Evolutionary conservation across 148 eudicot genomes (phyloP).

Genomic region (Euryodendron excelsum): DNA sequence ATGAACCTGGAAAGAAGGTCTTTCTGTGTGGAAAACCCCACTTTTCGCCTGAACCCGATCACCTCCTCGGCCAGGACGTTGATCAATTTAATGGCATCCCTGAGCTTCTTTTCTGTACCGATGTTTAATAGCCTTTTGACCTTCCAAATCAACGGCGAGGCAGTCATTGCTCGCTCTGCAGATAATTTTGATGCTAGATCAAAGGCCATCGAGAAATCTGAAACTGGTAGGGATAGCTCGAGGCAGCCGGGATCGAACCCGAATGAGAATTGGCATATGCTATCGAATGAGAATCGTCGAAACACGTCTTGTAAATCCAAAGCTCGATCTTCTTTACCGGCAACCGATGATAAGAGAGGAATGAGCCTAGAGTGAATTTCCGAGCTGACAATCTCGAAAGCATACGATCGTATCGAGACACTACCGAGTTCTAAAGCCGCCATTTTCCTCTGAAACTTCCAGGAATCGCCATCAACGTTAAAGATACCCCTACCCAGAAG

Average conservation of each 20-base stretch:
- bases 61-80: constrained; percentile 36
- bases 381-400: constrained; percentile 34
- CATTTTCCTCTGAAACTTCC: constrained; percentile 54
- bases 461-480: constrained; percentile 52
- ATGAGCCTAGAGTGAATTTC: constrained; percentile 34
- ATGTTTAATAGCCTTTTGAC: constrained; percentile 36
- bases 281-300: constrained; percentile 46
- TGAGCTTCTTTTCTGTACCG: constrained; percentile 45
- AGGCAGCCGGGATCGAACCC: constrained; percentile 44
- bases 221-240: constrained; percentile 13
- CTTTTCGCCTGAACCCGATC: constrained; percentile 30
- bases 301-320: constrained; percentile 46
- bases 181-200: constrained; percentile 47
- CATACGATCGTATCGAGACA: constrained; percentile 37
- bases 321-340: not conserved
- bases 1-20: constrained; percentile 60
- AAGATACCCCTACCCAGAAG: constrained; percentile 55
- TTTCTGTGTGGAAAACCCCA: constrained; percentile 14
- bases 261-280: constrained; percentile 47
- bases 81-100: constrained; percentile 35
- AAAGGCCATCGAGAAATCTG: constrained; percentile 46
- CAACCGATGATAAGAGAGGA: constrained; percentile 14
- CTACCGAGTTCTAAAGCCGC: constrained; percentile 59
- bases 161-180: constrained; percentile 38
- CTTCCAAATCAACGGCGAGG: constrained; percentile 44